phyloP scores from a whole-genome alignment of 306 rosid species.

The Vigna unguiculata region DNA sequence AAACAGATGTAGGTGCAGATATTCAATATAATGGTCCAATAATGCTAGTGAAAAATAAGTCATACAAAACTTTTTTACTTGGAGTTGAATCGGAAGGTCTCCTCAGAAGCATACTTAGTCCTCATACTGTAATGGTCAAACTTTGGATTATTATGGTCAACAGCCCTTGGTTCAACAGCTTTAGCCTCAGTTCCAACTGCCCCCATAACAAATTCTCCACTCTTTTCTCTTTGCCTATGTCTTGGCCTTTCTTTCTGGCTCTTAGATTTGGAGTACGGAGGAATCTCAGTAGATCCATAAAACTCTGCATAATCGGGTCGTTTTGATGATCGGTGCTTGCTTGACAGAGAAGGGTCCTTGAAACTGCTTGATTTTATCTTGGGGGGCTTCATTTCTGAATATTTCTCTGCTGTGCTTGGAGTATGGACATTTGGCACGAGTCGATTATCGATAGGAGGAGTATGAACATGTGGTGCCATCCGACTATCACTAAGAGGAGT shows the following conservation, averaged over 20 bases:
- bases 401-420: slow-evolving; percentile 62
- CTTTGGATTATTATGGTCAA: slow-evolving; percentile 56
- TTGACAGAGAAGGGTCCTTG: slow-evolving; percentile 79
- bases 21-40: slow-evolving; percentile 40
- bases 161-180: slow-evolving; percentile 61
- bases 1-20: slow-evolving; percentile 38
- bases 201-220: slow-evolving; percentile 67
- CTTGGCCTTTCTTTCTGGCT: slow-evolving; percentile 84
- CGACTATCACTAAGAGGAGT: slow-evolving; percentile 63
- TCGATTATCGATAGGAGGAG: slow-evolving; percentile 62
- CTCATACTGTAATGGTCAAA: slow-evolving; percentile 80
- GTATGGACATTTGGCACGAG: slow-evolving; percentile 60
- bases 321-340: slow-evolving; percentile 83
- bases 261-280: slow-evolving; percentile 71
- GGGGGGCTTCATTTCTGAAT: slow-evolving; percentile 73
- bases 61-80: slow-evolving; percentile 37
- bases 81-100: slow-evolving; percentile 59
- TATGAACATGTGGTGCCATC: slow-evolving; percentile 54
- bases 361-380: slow-evolving; percentile 81
- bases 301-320: slow-evolving; percentile 74
- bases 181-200: slow-evolving; percentile 62
- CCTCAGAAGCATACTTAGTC: slow-evolving; percentile 63
- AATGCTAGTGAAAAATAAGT: slow-evolving; percentile 30
- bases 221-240: slow-evolving; percentile 87
- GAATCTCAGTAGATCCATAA: slow-evolving; percentile 75